Base-by-base conservation (phyloP, 345 rosid genomes). In the Cardamine occulta region DNA sequence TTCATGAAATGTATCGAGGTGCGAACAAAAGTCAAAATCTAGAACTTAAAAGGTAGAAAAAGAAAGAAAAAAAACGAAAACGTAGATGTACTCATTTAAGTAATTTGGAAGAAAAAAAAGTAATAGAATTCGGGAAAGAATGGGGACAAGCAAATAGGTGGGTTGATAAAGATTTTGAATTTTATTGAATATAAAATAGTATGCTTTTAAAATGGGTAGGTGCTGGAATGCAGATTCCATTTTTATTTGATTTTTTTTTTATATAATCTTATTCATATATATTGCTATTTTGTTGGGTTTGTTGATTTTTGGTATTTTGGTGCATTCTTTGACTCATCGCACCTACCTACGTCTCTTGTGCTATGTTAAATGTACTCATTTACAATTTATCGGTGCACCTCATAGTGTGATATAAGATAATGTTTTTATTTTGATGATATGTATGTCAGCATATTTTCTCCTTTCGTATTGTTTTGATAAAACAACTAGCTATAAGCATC, bases 291-390 rank as follows among this genome's bases (percentile, higher is more conserved):
- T 66, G n/a, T n/a, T 49, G 26, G 19, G 23, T 48, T 61, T 51
- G 12, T 72, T 77, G 66, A 24, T n/a, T 40, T 53, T 53, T 42
- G 32, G 52, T 23, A 54, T 55, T 45, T 63, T 64, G 67, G 47
- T 77, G 42, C 23, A 51, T 58, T 65, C 67, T 72, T 72, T 59
- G 77, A 72, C 73, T 78, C 37, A 14, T 59, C 77, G 39, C 67
- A 57, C 15, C 51, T 58, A 57, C 15, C 32, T 58, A 13, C 51
- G 82, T 80, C 78, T 68, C 68, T 82, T 80, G 47, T 80, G 85
- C 74, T 61, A 84, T 73, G 85, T 78, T 73, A 84, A 70, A 82
- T 76, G 83, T 49, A 82, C 74, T 52, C 80, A 49, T 70, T 66
- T 63, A 72, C 35, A 55, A 24, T 70, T 55, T 3, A 2, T 6